Evolutionary conservation across 208 protist genomes (phyloP), one percentile per base, ranked within the genome.

Genomic region (Trypanosoma melophagium): DNA sequence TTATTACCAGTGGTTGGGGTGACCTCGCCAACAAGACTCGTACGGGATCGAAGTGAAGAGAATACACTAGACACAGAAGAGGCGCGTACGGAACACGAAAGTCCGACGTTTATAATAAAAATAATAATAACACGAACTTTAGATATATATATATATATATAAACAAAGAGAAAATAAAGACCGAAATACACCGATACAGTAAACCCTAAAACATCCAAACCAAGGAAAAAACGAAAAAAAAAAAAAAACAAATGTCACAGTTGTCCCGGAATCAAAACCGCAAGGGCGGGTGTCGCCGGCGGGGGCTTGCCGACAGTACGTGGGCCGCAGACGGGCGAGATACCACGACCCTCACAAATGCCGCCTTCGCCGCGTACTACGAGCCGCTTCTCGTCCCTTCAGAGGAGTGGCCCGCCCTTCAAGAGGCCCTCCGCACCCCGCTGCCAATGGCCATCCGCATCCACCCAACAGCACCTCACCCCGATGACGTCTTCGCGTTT

Each of bases 401-500:
- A 1, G 60, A 42, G 31, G 86, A 96, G 66, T 95, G 85, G 84
- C 76, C 69, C 21, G 42, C 69, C 1, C 89, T 92, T 22, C 79
- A 84, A 64, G 58, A 62, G 12, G 89, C 79, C 63, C 69, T 95
- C 50, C 89, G 81, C 53, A 80, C 77, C 21, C 66, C 78, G n/a
- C 69, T 97, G 9, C 92, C 92, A 28, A 91, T 86, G 77, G 62
- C 87, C 14, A 51, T 93, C 21, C 84, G 88, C 50, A 75, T 94
- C 14, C 88, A 91, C 63, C 49, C 67, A 17, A 52, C 76, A 19
- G 25, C 69, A 19, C 72, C 70, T 7, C 59, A 76, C 41, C 64
- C 76, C 12, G 71, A 76, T 14, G 74, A 61, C 3, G 69, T 94
- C 8, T 60, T 79, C 19, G 74, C 62, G 31, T 83, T 81, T 53